A percentile compares a stretch with the other conserved stretches of the same genome.
These are phyloP conservation scores for Acanthamoeba healyi DNA, from an alignment of 208 protist species.

Conservation along the genomic window DNA sequence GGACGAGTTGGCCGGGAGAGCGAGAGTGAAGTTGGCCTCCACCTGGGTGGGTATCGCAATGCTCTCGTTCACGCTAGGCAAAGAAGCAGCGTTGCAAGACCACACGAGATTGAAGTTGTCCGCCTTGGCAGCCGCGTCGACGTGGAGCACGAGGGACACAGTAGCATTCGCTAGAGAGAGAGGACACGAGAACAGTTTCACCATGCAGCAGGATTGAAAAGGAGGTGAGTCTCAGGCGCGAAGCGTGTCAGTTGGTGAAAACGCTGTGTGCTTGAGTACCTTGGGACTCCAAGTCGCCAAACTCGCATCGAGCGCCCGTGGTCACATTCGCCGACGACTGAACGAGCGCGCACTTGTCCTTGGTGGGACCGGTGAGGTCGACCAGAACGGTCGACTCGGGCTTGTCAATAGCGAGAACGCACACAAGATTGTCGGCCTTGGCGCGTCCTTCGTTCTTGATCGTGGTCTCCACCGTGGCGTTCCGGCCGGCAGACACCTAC, in stretches of 20 bases:
- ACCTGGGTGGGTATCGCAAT: neutral
- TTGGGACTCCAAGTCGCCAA: neutral
- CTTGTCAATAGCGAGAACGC: neutral
- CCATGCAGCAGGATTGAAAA: too few species aligned
- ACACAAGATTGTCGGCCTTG: neutral
- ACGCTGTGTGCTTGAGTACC: neutral
- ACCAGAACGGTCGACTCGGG: neutral
- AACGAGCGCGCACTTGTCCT: neutral
- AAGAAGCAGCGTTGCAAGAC: neutral
- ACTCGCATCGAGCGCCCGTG: neutral
- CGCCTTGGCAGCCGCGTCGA: neutral
- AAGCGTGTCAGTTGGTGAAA: too few species aligned
- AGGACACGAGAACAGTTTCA: too few species aligned
- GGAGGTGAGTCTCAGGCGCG: too few species aligned
- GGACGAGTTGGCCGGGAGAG: neutral
- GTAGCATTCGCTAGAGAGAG: neutral
- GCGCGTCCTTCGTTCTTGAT: neutral
- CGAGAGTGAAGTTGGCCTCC: neutral
- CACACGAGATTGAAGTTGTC: neutral
- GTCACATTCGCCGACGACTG: neutral
- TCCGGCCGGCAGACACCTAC: neutral
- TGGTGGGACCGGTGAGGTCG: neutral
- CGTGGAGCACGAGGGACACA: neutral
- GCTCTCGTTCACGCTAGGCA: neutral
- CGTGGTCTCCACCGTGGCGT: neutral